Evolutionary conservation across 2,329 filamentous ascomycete genomes (phyloP), one percentile per base, ranked within the genome.

Genomic region (Xylaria sp.): DNA sequence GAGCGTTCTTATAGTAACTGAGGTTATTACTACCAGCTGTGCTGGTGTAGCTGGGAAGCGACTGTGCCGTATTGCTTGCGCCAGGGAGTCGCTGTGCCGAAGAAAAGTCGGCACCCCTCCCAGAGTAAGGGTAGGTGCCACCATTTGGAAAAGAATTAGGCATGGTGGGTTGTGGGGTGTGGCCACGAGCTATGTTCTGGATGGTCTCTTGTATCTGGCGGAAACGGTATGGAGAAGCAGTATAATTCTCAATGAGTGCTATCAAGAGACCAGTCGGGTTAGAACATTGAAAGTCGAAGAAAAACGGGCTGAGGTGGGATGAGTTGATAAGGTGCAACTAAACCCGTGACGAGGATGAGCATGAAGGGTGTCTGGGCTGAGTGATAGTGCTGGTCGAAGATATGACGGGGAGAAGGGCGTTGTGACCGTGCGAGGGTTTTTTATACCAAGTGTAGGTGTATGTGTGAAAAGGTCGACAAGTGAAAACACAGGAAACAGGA

Each of bases 211-310:
- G 67, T 25, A 73, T 69, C 12, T 56, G 36, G 15, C 51, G 60
- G 43, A 72, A 73, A 2, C 20, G 20, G 9, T 51, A 8, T 1
- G 60, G 71, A 18, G 68, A 59, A 3, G 39, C 12, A 4, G 57
- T 64, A 36, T 69, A 67, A 12, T 52, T 64, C 46, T 72, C 67
- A 18, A 67, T 28, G 13, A 73, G 67, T 10, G 57, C 71, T 73
- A 46, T 57, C 31, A 18, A 13, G 6, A 43, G n/a, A 51, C 2
- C 20, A 52, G 43, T 15, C 9, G 31, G 13, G 31, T 71, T 49
- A 67, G 69, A 61, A 60, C 7, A 41, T n/a, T 36, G 18, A 18
- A 58, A 9, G 10, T 12, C 23, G 28, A 31, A n/a, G 56, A 13
- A 3, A 46, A 39, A 9, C 20, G 20, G 28, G 15, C 15, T 23